Conservation (phyloP, 805 yeast species). For the Starmera dryadoides region DNA sequence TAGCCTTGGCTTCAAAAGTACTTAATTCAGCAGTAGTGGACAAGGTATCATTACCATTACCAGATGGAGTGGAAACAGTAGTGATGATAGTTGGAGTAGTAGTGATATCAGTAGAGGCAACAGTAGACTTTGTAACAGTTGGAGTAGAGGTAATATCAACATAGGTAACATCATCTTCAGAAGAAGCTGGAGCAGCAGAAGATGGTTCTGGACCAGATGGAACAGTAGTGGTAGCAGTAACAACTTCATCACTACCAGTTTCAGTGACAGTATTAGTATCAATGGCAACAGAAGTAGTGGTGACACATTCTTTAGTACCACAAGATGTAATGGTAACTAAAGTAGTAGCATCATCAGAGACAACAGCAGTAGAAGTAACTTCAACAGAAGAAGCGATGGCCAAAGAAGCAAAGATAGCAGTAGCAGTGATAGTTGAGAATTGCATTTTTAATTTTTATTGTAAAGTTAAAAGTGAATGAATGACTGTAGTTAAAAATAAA, state of each 20-base stretch:
- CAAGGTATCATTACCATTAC: conserved; percentile 5
- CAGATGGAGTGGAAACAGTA: conserved; percentile 16
- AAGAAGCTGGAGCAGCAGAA: conserved; percentile 1
- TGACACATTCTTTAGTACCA: conserved; percentile 12
- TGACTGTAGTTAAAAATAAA: neutral
- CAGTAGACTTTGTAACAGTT: conserved; percentile 36
- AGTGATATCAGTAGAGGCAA: conserved; percentile 33
- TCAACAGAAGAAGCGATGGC: conserved; percentile 17
- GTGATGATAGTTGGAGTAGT: conserved; percentile 30
- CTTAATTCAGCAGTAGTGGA: conserved; percentile 8
- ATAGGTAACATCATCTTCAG: conserved; percentile 27
- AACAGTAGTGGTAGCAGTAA: conserved; percentile 15
- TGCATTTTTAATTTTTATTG: conserved; percentile 8
- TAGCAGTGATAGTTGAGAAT: conserved; percentile 16
- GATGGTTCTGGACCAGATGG: neutral
- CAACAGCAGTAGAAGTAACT: conserved; percentile 14
- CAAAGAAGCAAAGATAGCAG: conserved; percentile 15
- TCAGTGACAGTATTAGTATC: conserved; percentile 15
- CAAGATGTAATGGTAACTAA: conserved; percentile 22
- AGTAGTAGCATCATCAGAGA: conserved; percentile 10
- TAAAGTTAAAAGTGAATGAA: conserved; percentile 12
- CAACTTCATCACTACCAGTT: conserved; percentile 13
- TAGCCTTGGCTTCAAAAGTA: conserved; percentile 16
- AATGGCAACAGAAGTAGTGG: conserved; percentile 9
- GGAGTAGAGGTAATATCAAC: conserved; percentile 47